Conservation (phyloP, 2,329 filamentous ascomycete genomes). For the Colletotrichum truncatum region DNA sequence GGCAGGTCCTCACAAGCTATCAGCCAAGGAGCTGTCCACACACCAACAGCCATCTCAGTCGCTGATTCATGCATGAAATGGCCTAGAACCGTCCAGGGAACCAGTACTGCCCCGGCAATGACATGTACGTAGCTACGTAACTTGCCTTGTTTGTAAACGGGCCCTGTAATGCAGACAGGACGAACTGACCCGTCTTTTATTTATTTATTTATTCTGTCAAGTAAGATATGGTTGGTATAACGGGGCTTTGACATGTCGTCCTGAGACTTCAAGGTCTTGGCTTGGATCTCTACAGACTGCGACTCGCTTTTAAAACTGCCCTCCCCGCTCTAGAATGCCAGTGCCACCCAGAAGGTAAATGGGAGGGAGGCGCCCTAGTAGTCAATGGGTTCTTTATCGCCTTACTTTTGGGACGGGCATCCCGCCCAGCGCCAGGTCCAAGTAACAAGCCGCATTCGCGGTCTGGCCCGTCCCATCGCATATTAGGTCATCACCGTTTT, state of each 20-base stretch:
- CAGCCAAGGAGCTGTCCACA: background rate
- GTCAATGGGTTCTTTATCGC: too few species aligned
- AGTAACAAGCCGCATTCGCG: conserved; percentile 6
- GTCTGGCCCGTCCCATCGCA: background rate
- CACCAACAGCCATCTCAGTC: background rate
- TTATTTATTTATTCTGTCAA: too few species aligned
- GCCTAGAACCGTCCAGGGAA: background rate
- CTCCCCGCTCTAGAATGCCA: too few species aligned
- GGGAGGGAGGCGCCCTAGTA: too few species aligned
- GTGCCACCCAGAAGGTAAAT: too few species aligned
- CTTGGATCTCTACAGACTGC: background rate
- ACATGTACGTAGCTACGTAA: background rate
- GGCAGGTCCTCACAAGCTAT: background rate
- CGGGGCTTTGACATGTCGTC: background rate
- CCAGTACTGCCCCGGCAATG: conserved; percentile 6
- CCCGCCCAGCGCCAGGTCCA: too few species aligned
- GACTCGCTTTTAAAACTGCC: too few species aligned
- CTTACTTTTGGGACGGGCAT: too few species aligned
- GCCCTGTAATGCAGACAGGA: background rate
- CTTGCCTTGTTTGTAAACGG: background rate
- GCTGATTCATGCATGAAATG: conserved; percentile 7
- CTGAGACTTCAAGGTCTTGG: background rate
- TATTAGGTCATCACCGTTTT: conserved; percentile 9
- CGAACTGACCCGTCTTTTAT: background rate
- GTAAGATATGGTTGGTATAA: background rate